Conservation (phyloP, 345 rosid species). For the Mallotus nudiflorus region DNA sequence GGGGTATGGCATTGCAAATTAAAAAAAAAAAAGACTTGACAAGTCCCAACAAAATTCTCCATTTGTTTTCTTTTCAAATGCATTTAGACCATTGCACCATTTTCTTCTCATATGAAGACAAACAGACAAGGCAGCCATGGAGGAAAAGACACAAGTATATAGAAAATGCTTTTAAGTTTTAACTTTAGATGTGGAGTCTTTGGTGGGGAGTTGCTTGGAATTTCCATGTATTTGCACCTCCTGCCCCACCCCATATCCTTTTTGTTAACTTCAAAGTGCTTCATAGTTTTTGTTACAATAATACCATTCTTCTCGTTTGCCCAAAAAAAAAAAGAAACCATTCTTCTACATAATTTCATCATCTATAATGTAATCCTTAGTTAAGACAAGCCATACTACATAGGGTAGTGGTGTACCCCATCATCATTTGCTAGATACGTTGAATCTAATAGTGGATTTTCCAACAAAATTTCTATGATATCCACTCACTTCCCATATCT, state of each 20-base stretch:
- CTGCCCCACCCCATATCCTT: too few species aligned
- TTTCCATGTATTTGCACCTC: constrained; percentile 4
- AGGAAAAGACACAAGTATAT: constrained; percentile 25
- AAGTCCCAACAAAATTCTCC: constrained; percentile 39
- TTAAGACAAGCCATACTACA: neutral
- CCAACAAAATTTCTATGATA: constrained; percentile 13
- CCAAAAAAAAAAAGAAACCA: too few species aligned
- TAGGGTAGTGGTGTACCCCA: constrained; percentile 13
- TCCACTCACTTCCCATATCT: neutral
- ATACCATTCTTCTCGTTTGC: too few species aligned
- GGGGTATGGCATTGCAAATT: too few species aligned
- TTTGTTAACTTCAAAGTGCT: too few species aligned
- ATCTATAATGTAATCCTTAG: too few species aligned
- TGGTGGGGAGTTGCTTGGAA: constrained; percentile 14
- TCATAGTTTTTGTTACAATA: too few species aligned
- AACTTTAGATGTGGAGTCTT: constrained; percentile 29
- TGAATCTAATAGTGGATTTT: constrained; percentile 17
- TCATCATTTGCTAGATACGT: neutral
- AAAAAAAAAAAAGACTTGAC: constrained; percentile 20
- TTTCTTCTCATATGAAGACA: constrained; percentile 32
- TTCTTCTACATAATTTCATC: neutral
- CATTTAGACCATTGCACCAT: constrained; percentile 15
- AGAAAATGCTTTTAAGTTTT: neutral
- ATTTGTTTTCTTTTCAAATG: constrained; percentile 33
- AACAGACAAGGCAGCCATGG: constrained; percentile 20